These are phyloP conservation scores for Helenozyma baotianmanensis DNA, from an alignment of 805 yeast genomes.

Conservation along the genomic window DNA sequence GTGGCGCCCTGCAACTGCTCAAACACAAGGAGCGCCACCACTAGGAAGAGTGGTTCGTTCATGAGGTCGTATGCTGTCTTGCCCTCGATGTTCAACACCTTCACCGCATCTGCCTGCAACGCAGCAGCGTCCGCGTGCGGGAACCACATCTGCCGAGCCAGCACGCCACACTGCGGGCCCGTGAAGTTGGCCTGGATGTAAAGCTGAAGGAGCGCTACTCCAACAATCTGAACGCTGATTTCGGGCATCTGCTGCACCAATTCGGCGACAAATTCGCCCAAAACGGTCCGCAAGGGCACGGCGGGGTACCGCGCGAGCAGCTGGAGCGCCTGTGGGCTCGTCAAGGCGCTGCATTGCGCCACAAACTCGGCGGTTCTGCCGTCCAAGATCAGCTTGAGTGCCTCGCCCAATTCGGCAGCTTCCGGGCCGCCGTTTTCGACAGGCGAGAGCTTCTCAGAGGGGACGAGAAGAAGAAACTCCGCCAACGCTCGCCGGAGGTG, in stretches of 20 bases:
- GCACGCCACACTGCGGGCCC: conserved; percentile 61
- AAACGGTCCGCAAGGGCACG: conserved; percentile 14
- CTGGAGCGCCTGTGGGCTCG: conserved; percentile 9
- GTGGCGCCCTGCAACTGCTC: conserved; percentile 41
- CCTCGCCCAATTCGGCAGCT: no score
- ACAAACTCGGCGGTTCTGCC: conserved; percentile 26
- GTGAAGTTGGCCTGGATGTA: conserved; percentile 77
- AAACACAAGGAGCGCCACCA: conserved; percentile 27
- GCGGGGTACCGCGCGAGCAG: conserved; percentile 21
- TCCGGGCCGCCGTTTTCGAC: no score
- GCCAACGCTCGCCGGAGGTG: conserved; percentile 7
- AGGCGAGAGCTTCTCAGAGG: no score
- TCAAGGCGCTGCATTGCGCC: conserved; percentile 7
- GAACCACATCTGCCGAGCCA: conserved; percentile 29
- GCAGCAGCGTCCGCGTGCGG: conserved; percentile 15
- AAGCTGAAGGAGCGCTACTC: conserved; percentile 59
- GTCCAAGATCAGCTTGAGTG: conserved; percentile 4
- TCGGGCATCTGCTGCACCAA: conserved; percentile 4
- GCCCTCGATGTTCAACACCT: conserved; percentile 53
- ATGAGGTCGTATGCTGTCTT: conserved; percentile 61
- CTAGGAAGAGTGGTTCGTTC: conserved; percentile 31
- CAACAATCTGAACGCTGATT: conserved; percentile 31
- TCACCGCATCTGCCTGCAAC: conserved; percentile 30
- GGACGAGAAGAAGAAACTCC: conserved; percentile 15
- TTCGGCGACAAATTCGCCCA: conserved; percentile 9